phyloP scores from a whole-genome alignment of 2,329 filamentous ascomycete genomes.

The Paecilomyces fulvus region DNA sequence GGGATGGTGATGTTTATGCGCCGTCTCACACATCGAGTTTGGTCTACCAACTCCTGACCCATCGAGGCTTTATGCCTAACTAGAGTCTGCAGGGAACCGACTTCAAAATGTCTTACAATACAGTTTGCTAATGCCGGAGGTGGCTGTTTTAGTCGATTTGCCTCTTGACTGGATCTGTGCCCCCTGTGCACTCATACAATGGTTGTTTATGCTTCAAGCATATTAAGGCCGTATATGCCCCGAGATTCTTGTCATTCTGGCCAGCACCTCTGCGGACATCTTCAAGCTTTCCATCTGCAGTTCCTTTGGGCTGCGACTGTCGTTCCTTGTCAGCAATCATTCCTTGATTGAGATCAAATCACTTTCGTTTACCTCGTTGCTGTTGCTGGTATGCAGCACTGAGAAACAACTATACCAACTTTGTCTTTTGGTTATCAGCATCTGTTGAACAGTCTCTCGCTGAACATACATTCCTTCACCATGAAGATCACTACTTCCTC shows the following conservation, averaged over 20 bases:
- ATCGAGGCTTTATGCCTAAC: neutral
- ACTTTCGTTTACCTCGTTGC: constrained; percentile 1
- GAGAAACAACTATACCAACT: neutral
- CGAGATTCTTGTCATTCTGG: constrained; percentile 9
- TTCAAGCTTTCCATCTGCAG: constrained; percentile 13
- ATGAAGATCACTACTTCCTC: constrained; percentile 14
- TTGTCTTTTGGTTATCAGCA: neutral
- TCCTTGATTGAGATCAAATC: neutral
- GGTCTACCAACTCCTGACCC: neutral
- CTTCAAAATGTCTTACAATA: constrained; percentile 12
- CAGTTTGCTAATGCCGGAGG: neutral
- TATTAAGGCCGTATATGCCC: neutral
- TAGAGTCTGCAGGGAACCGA: neutral
- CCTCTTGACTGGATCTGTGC: neutral
- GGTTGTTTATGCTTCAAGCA: neutral
- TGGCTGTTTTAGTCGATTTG: neutral
- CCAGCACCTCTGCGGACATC: neutral
- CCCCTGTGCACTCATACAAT: neutral
- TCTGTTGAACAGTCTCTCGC: constrained; percentile 2
- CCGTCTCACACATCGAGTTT: neutral
- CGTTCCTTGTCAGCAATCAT: constrained; percentile 21
- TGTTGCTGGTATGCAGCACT: constrained; percentile 11
- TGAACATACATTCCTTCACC: constrained; percentile 4
- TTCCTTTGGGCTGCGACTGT: constrained; percentile 25
- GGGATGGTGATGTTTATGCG: neutral